Base-by-base conservation (phyloP, 148 eudicot species). In the Bassia scoparia region DNA sequence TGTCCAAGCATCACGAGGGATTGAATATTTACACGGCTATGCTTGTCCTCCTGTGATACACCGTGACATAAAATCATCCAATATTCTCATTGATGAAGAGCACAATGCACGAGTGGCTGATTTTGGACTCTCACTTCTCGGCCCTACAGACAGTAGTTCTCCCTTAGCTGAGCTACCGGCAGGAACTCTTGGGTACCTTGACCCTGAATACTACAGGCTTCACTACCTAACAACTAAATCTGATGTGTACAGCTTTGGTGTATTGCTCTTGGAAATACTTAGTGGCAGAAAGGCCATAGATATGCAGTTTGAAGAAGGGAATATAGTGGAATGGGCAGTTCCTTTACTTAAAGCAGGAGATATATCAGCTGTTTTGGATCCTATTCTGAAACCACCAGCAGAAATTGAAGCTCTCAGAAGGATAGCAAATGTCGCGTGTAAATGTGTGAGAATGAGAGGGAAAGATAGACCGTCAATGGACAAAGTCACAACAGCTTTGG, bases 11-110 rank as follows among this genome's bases (percentile, higher is more conserved):
- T 91, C 98, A 41, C 83, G 98, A 23, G 97, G 98, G 61, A 94
- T 94, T 8, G 98, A 94, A 68, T 94, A 94, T 78, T 82, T 94
- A 69, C 98, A 94, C 5, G 98, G 98, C 2, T 94, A 94, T 68
- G 98, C 98, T 34, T 94, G 98, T 73, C 98, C 98, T 1, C 98
- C 98, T 6, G 98, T 93, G 31, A 93, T 93, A 35, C 98, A 93
- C 62, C 83, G 98, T 0, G 98, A 93, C 76, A 93, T 93, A 52
- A 93, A 93, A 66, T 93, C 98, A 1, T 93, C 98, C 20, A 93
- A 93, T 79, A 93, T 93, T 14, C 88, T 93, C 54, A 93, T 93
- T 1, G 98, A 93, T 46, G 97, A 91, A 77, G 98, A 93, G 73
- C 97, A 90, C 82, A 93, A 93, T 71, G 98, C 98, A 0, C 84